Evolutionary conservation across 768 basidiomycete species (phyloP), one percentile per base, ranked within the genome.

Genomic region (Russula abietina): DNA sequence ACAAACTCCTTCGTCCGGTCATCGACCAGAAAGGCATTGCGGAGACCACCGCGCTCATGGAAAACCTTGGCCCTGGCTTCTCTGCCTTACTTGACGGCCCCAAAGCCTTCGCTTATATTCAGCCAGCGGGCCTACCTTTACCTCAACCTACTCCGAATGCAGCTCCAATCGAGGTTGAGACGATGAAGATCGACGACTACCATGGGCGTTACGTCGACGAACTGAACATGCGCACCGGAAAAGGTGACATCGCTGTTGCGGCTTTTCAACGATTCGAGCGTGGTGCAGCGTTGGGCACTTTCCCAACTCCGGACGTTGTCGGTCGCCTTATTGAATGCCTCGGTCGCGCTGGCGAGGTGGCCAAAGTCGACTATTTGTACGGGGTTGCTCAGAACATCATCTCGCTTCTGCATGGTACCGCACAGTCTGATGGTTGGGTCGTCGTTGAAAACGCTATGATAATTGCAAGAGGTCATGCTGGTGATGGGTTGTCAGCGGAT

Each of bases 401-500:
- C 24, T 69, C 77, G 4, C 71, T 77, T 0, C 65, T 84, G 39
- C 76, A 79, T 67, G 57, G 71, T 38, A 70, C 76, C 0, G 73
- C 75, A 69, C 88, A 87, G 69, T 73, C 79, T 16, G 68, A 72
- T 24, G 78, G 79, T 1, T 98, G 95, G 94, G 82, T 85, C 71
- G 69, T 73, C 30, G 76, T 98, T 48, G 96, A 98, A 72, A 88
- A 96, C 72, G 79, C 82, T 61, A 98, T 98, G 93, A 80, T 98
- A 65, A 83, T 91, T 60, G 92, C 88, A 0, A 79, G 85, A 16
- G 93, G 92, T 1, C 89, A 95, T 67, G 80, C 84, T 0, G 93
- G 93, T 0, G 83, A 91, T 60, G 75, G 91, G 60, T 85, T 91
- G 53, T 79, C 82, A 16, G 95, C 93, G 4, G 91, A 91, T 71